Conservation (phyloP, 805 yeast genomes). For the Cyberlindnera americana region DNA sequence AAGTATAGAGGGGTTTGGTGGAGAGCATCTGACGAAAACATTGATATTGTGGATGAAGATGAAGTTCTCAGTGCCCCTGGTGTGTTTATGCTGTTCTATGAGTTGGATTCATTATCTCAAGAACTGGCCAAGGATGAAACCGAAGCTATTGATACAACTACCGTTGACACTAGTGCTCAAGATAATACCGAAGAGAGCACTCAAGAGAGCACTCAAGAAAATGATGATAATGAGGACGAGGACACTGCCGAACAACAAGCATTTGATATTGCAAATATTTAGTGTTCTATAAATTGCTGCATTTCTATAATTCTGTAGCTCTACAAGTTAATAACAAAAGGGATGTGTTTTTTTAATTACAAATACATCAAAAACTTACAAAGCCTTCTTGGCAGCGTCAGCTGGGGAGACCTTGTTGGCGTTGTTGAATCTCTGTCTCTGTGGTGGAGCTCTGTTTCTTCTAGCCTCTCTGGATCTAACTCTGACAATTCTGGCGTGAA, state of each 20-base stretch:
- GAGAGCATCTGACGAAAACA: slow-evolving; percentile 90
- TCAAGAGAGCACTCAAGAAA: neutral
- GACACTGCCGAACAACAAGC: slow-evolving; percentile 9
- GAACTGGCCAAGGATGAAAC: slow-evolving; percentile 16
- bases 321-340: slow-evolving; percentile 4
- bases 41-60: slow-evolving; percentile 70
- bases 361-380: slow-evolving; percentile 32
- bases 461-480: slow-evolving; percentile 99
- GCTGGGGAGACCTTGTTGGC: slow-evolving; percentile 95
- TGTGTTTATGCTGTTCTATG: slow-evolving; percentile 91
- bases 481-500: slow-evolving; percentile 99
- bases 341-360: slow-evolving; percentile 8
- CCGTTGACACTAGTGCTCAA: neutral
- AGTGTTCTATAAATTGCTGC: too few relatives aligned
- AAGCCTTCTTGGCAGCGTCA: slow-evolving; percentile 95
- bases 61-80: slow-evolving; percentile 84
- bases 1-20: slow-evolving; percentile 86
- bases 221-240: slow-evolving; percentile 2
- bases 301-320: too few relatives aligned
- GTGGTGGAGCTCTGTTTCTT: slow-evolving; percentile 98
- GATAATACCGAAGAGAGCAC: neutral
- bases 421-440: slow-evolving; percentile 96
- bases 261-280: slow-evolving; percentile 7
- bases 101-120: slow-evolving; percentile 41
- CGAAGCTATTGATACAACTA: slow-evolving; percentile 2